Evolutionary conservation across 2,329 filamentous ascomycete species (phyloP).

Genomic region (Aspergillus fijiensis): DNA sequence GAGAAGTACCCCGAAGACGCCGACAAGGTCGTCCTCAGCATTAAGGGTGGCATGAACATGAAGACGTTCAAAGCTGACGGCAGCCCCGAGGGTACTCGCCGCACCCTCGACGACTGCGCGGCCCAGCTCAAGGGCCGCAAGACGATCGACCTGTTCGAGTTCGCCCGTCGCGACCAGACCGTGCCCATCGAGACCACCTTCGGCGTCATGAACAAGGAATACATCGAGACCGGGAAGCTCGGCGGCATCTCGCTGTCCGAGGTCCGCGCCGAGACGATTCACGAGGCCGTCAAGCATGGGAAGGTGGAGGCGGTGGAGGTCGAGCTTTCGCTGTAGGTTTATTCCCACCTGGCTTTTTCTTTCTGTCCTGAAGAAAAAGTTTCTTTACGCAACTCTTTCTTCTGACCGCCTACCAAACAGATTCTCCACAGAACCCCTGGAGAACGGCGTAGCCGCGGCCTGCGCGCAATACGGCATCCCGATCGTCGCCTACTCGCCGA

Average conservation of each 20-base stretch:
- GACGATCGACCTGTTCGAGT: constrained; percentile 1
- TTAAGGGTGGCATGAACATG: constrained; percentile 58
- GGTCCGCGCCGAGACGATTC: background rate
- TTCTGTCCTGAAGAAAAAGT: too few relatives aligned
- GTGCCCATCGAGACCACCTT: background rate
- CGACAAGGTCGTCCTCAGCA: constrained; percentile 59
- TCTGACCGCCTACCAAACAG: background rate
- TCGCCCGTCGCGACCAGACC: background rate
- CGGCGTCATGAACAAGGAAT: background rate
- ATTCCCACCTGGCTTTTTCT: too few relatives aligned
- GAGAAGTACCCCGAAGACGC: constrained; percentile 63
- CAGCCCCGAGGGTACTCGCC: background rate
- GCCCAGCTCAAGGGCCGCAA: background rate
- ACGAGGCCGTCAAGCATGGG: background rate
- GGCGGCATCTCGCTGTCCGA: background rate
- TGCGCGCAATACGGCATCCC: constrained; percentile 67
- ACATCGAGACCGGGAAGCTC: background rate
- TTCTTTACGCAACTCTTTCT: too few relatives aligned
- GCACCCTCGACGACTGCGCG: background rate
- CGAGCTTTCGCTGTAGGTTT: background rate
- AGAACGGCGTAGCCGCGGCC: constrained; percentile 48
- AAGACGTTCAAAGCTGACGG: background rate
- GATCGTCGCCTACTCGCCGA: constrained; percentile 69
- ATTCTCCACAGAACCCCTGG: constrained; percentile 12
- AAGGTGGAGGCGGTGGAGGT: background rate